Conservation (phyloP, 306 rosid genomes). For the Vicia faba region DNA sequence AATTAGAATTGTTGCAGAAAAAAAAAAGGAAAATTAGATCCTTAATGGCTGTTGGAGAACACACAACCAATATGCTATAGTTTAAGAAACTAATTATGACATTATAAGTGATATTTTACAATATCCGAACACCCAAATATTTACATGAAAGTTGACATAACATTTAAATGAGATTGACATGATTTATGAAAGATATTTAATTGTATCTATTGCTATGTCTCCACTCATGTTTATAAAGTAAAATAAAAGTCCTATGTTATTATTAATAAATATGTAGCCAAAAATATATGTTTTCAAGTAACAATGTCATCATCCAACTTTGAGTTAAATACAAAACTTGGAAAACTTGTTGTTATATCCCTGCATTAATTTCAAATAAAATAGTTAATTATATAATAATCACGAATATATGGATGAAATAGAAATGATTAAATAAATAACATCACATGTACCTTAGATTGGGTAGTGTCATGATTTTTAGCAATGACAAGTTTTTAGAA, state of each 20-base stretch:
- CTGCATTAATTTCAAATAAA: conserved; percentile 55
- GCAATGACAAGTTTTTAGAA: conserved; percentile 66
- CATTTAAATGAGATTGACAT: not conserved
- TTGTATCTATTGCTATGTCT: conserved; percentile 11
- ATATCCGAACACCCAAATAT: not conserved
- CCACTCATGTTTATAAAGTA: not conserved
- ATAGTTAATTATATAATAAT: not conserved
- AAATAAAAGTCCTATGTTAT: not conserved
- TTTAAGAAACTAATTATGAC: not conserved
- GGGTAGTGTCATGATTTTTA: conserved; percentile 91
- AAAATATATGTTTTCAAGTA: conserved; percentile 41
- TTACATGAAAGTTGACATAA: not conserved
- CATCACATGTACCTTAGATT: conserved; percentile 56
- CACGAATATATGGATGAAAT: not conserved
- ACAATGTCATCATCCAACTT: conserved; percentile 83
- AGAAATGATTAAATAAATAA: not conserved
- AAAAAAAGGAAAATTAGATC: too few relatives aligned
- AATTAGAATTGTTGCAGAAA: too few relatives aligned
- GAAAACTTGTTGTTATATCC: conserved; percentile 85
- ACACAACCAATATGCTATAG: too few relatives aligned
- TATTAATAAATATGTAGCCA: conserved; percentile 28
- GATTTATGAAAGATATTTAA: conserved; percentile 2
- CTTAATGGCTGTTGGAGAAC: too few relatives aligned
- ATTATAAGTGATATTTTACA: not conserved
- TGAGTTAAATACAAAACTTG: conserved; percentile 87